phyloP scores from a whole-genome alignment of 495 filamentous ascomycete species.

The Penicillium cataractarum region DNA sequence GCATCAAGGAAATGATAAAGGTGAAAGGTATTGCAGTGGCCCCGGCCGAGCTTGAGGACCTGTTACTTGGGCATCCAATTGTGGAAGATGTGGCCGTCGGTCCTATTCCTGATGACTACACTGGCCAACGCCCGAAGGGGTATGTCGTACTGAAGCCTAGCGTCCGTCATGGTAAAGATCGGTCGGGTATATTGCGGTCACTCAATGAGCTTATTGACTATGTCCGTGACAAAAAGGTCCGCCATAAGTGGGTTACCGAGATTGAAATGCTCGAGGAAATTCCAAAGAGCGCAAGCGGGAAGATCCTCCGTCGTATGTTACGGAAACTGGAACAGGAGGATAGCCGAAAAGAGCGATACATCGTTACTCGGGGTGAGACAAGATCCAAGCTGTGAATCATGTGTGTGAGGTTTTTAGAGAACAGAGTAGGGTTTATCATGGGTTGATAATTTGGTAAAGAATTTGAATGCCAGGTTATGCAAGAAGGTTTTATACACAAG shows the following conservation, averaged over 20 bases:
- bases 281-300: slow-evolving; percentile 70
- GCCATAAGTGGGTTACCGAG: slow-evolving; percentile 69
- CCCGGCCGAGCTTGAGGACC: slow-evolving; percentile 70
- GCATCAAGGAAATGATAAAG: slow-evolving; percentile 78
- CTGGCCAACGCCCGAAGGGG: slow-evolving; percentile 68
- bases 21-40: slow-evolving; percentile 73
- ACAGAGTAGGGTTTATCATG: too few relatives aligned
- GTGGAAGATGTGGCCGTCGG: slow-evolving; percentile 65
- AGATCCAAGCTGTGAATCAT: slow-evolving; percentile 43
- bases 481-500: slow-evolving; percentile 5
- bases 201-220: slow-evolving; percentile 52
- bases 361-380: slow-evolving; percentile 41
- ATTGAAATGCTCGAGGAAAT: slow-evolving; percentile 65
- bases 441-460: too few relatives aligned
- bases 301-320: slow-evolving; percentile 65
- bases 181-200: slow-evolving; percentile 28
- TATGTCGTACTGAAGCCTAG: slow-evolving; percentile 57
- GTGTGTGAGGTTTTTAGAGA: too few relatives aligned
- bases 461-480: too few relatives aligned
- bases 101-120: slow-evolving; percentile 59
- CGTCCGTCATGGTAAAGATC: slow-evolving; percentile 20
- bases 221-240: slow-evolving; percentile 63
- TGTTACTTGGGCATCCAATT: slow-evolving; percentile 58
- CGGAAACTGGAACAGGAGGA: slow-evolving; percentile 40
- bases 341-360: slow-evolving; percentile 27